Conservation (phyloP, 768 basidiomycete species). For the Pholiota microspora region DNA sequence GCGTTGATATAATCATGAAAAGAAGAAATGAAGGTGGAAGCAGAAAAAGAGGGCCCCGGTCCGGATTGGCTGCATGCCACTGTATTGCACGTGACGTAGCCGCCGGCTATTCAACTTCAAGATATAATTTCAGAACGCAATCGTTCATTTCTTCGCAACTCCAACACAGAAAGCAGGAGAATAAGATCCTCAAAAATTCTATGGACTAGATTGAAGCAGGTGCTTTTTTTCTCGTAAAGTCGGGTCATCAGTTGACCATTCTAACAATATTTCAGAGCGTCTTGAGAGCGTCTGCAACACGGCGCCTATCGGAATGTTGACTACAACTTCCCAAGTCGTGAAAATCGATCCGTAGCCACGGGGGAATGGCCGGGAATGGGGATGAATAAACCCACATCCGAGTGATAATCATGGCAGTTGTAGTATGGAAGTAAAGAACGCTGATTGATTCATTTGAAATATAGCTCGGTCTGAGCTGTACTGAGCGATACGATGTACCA, state of each 20-base stretch:
- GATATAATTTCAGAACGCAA: too few species aligned
- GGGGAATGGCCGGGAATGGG: not conserved
- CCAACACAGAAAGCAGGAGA: too few species aligned
- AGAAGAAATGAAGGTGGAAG: not conserved
- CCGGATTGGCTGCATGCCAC: not conserved
- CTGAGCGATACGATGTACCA: too few species aligned
- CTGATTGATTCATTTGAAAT: too few species aligned
- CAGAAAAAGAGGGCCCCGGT: not conserved
- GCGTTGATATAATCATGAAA: not conserved
- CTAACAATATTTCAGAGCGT: not conserved
- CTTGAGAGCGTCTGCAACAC: not conserved
- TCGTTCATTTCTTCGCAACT: too few species aligned
- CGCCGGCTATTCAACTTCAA: not conserved
- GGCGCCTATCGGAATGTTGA: not conserved
- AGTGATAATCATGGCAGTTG: not conserved
- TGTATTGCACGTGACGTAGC: not conserved
- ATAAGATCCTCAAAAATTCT: too few species aligned
- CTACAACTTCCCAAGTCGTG: too few species aligned
- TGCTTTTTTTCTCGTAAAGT: not conserved
- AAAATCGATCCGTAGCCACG: not conserved
- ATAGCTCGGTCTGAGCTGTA: too few species aligned
- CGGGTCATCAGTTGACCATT: not conserved
- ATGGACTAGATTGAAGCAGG: not conserved
- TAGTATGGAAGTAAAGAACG: too few species aligned
- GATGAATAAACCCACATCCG: not conserved